These are phyloP conservation scores for Pyrus betulifolia DNA, from an alignment of 306 rosid species.

Conservation along the genomic window DNA sequence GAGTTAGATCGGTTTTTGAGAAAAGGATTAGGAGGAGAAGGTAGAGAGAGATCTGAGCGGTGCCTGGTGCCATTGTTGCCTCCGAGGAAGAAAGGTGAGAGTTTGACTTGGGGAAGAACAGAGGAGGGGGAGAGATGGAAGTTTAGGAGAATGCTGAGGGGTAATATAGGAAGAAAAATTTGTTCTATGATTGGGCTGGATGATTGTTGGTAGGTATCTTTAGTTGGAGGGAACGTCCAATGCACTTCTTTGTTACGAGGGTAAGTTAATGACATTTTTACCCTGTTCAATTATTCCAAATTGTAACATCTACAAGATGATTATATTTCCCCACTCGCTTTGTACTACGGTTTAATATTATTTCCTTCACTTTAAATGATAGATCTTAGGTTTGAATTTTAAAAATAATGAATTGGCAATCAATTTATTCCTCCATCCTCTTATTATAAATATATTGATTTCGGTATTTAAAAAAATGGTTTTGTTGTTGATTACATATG, in stretches of 20 bases:
- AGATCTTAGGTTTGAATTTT: no score
- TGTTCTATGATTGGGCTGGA: background rate
- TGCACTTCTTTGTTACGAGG: background rate
- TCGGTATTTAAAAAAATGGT: no score
- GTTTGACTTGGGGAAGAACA: background rate
- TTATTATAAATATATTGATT: no score
- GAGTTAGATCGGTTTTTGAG: slow-evolving; percentile 12
- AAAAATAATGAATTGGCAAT: no score
- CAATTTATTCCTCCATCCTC: no score
- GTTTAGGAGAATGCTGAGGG: background rate
- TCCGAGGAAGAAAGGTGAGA: background rate
- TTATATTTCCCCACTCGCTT: no score
- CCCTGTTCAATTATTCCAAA: background rate
- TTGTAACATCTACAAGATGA: background rate
- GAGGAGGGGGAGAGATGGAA: background rate
- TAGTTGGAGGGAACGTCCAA: background rate
- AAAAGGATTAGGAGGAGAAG: slow-evolving; percentile 17
- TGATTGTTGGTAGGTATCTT: background rate
- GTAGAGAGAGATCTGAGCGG: slow-evolving; percentile 8
- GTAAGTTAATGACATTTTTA: background rate
- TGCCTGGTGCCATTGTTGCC: slow-evolving; percentile 27
- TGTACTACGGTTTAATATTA: no score
- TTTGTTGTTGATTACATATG: no score
- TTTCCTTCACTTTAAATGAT: no score
- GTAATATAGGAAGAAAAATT: background rate